Percentiles rank a stretch among this genome's conserved stretches.
Conservation (phyloP, 108 stramenopile species). For the Mediolabrus comicus region DNA sequence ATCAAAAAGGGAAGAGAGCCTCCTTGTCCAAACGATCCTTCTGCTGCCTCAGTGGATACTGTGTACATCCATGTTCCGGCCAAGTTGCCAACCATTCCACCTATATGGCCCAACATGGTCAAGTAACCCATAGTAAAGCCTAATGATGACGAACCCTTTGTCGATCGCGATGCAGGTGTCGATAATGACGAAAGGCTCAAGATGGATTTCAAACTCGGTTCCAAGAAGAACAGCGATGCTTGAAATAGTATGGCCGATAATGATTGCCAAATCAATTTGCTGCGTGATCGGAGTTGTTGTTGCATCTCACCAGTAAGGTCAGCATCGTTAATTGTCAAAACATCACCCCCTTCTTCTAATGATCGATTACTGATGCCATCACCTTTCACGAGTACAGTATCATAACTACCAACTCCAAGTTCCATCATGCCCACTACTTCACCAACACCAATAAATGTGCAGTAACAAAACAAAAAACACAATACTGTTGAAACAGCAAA, state of each 20-base stretch:
- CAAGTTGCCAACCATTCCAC: slow-evolving; percentile 32
- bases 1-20: slow-evolving; percentile 25
- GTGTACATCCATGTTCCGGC: slow-evolving; percentile 29
- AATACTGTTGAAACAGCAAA: slow-evolving; percentile 8
- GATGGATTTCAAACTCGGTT: slow-evolving; percentile 30
- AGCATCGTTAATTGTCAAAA: not conserved
- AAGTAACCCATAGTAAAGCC: slow-evolving; percentile 20
- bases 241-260: slow-evolving; percentile 20
- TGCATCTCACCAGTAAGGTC: not conserved
- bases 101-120: slow-evolving; percentile 17
- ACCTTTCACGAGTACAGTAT: not conserved
- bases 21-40: slow-evolving; percentile 2
- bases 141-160: slow-evolving; percentile 9
- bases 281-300: slow-evolving; percentile 8
- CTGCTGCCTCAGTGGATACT: slow-evolving; percentile 14
- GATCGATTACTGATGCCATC: not conserved
- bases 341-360: not conserved
- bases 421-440: not conserved
- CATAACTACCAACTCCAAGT: not conserved
- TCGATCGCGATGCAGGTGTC: not conserved
- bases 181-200: slow-evolving; percentile 11
- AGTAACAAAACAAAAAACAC: slow-evolving; percentile 13
- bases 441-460: slow-evolving; percentile 12
- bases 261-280: slow-evolving; percentile 16
- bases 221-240: slow-evolving; percentile 18